Percentiles rank a stretch among this genome's conserved stretches.
Conservation (phyloP, 176 grass and related monocot genomes). For the Triticum aestivum region IWGSC_CS_RefSeq_v2.1 NC_057811.1:185443095-185443594, state of each 20-base stretch:
- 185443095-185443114: no score
- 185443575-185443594: neutral
- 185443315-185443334: neutral
- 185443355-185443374: neutral
- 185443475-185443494: neutral
- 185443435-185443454: neutral
- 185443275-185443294: neutral
- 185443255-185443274: neutral
- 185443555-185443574: conserved; percentile 5
- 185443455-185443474: neutral
- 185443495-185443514: neutral
- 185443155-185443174: no score
- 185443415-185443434: neutral
- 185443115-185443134: no score
- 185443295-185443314: conserved; percentile 15
- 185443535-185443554: neutral
- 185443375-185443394: neutral
- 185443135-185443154: no score
- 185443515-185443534: conserved; percentile 9
- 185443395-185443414: neutral
- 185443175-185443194: neutral
- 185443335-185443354: conserved; percentile 13
- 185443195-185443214: conserved; percentile 16
- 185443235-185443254: neutral
- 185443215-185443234: neutral